These are phyloP conservation scores for Aspergillus taichungensis DNA, from an alignment of 495 filamentous ascomycete genomes.

Conservation along the genomic window DNA sequence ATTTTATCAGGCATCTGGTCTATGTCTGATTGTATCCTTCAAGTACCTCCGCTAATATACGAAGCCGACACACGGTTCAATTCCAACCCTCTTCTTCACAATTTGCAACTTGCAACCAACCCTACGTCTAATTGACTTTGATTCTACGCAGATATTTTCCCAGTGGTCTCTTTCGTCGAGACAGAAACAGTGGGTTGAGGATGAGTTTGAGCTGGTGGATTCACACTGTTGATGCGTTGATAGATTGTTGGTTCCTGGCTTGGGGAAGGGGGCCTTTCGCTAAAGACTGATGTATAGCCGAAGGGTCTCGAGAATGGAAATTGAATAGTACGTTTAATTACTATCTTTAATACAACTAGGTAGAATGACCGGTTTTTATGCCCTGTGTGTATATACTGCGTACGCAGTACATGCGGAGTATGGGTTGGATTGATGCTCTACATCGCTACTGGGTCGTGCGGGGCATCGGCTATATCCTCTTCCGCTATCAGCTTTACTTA, in stretches of 20 bases:
- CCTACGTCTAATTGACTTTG: slow-evolving; percentile 18
- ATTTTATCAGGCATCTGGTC: no score
- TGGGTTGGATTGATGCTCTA: no score
- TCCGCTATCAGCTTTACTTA: no score
- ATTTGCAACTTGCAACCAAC: neutral
- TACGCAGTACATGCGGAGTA: no score
- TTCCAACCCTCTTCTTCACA: no score
- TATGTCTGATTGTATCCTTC: no score
- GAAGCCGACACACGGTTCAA: no score
- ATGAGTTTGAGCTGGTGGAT: slow-evolving; percentile 14
- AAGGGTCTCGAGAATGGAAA: slow-evolving; percentile 9
- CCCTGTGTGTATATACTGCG: no score
- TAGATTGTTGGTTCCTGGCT: slow-evolving; percentile 2
- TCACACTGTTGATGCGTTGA: slow-evolving; percentile 14
- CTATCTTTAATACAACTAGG: slow-evolving; percentile 3
- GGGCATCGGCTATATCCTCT: no score
- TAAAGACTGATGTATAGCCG: slow-evolving; percentile 9
- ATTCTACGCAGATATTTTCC: slow-evolving; percentile 15
- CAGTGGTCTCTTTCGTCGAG: slow-evolving; percentile 6
- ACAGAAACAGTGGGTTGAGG: slow-evolving; percentile 7
- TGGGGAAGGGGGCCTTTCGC: neutral
- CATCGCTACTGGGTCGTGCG: no score
- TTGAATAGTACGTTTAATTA: slow-evolving; percentile 10
- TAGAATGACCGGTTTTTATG: no score
- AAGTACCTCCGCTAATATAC: no score